Evolutionary conservation across 208 protist species (phyloP), one percentile per base, ranked within the genome.

Genomic region (Leishmania arabica): DNA sequence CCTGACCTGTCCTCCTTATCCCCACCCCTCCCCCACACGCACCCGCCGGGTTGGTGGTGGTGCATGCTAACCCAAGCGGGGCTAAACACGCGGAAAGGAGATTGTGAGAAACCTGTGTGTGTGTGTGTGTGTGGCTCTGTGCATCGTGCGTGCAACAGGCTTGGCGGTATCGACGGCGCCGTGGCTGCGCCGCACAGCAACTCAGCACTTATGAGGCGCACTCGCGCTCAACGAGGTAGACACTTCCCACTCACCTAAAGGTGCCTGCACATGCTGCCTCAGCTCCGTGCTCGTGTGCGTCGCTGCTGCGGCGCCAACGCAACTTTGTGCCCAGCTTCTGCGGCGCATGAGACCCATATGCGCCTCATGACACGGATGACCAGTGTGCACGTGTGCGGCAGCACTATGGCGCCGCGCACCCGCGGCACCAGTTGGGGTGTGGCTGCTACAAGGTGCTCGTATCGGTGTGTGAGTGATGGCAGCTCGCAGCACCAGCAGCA

Each of bases 401-500:
- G 31, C 42, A 42, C 68, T 53, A 51, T 0, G 8, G 42, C 45
- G 17, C 34, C 53, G 40, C 68, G 68, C 27, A 51, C 40, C 68
- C 21, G 7, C 9, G 24, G 42, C 42, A 21, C 31, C 40, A 49
- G 9, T 21, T 42, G 40, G 13, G 21, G 49, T 60, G n/a, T 40
- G 31, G 15, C 51, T 42, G n/a, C 71, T 60, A 42, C 71, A 75
- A 7, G 8, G 71, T 75, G n/a, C 71, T 24, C 49, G 49, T 60
- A 45, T 60, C 71, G 71, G 17, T 75, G n/a, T n/a, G 11, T 54
- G 31, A 76, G 72, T 45, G 53, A 53, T 62, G 70, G 56, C 49
- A 76, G 49, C 56, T 75, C 58, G 5, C 54, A 69, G 47, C 54
- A 66, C 7, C 69, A 81, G 65, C 34, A 60, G 34, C 79, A 49